Base-by-base conservation (phyloP, 345 rosid species). In the Eucalyptus curtisii region DNA sequence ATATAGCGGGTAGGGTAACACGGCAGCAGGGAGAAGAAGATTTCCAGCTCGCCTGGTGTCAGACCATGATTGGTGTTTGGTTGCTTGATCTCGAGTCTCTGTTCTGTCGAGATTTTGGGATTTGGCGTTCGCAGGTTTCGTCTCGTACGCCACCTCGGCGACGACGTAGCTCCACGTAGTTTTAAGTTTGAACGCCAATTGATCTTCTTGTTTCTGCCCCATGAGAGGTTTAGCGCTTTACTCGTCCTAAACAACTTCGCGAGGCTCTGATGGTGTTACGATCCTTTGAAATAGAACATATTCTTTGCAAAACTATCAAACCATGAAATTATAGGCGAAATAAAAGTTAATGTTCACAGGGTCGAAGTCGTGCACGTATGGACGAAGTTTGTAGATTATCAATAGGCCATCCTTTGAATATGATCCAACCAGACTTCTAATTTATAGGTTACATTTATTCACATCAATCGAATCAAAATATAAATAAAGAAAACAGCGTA, bases 171-270 rank as follows among this genome's bases (percentile, higher is more conserved):
- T 64, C 33, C 71, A 0, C 19, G 71, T 0, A 30, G 71, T 64
- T 64, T 14, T 61, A 13, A 4, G 71, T 30, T 30, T 0, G 71
- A 61, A 30, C 33, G 15, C 71, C 37, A 13, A 61, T 13, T n/a
- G 71, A 30, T 61, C 71, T 61, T 30, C 37, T 13, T 61, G 19
- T 30, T 30, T 30, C 33, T 30, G 31, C 37, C 71, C 33, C 13
- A 3, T 61, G 1, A 13, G 55, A 3, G 55, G 55, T 52, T 52
- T 52, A 52, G 25, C 0, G 3, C 71, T 30, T 13, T 0, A 4
- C 71, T 61, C 8, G 71, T 14, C 31, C 71, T n/a, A n/a, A 1
- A n/a, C 40, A n/a, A 64, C 76, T 64, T 64, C 10, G 37, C 76
- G 7, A n/a, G 76, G 76, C 76, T n/a, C 76, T n/a, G 10, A n/a